Base-by-base conservation (phyloP, 176 grass and related monocot genomes). In the Miscanthus lutarioriparius region DNA sequence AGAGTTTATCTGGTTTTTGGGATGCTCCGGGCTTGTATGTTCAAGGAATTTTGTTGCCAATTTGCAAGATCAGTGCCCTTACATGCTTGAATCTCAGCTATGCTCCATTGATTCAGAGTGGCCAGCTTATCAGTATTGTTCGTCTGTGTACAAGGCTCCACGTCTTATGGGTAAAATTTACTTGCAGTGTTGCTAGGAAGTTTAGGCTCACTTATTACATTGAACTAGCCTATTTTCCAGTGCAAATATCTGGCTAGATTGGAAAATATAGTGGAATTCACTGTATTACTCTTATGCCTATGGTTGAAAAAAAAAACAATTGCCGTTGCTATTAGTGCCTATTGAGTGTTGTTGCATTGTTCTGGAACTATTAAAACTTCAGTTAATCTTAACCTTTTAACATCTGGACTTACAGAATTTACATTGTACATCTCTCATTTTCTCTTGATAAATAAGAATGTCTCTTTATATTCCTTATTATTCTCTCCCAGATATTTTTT, bases 1-100 rank as follows among this genome's bases (percentile, higher is more conserved):
- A 64, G 79, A 88, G 91, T 72, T 81, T 97, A 49, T 97, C 91
- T 10, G 94, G 94, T 10, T 78, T 97, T 76, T 91, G 91, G 91
- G 94, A 91, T 86, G 87, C 78, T 80, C 22, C 71, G 25, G 70
- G 75, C 14, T 12, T 14, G 12, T 83, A 81, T 75, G 53, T 88
- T 79, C 33, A 59, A 27, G 70, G 49, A 56, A 72, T 90, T 17
- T 80, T 72, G 73, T 74, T 1, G 47, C 47, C 72, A 2, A 56
- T 91, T 75, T 97, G 79, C 32, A 70, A 72, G 39, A 90, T 26
- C n/a, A 62, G 58, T 9, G 9, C 84, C 61, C 80, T 94, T 38
- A 97, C 79, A 26, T 72, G 79, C 79, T 75, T 97, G 76, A 91
- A 97, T 63, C 87, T 96, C 40, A 91, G 91, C 74, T 89, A 87